Evolutionary conservation across 306 rosid species (phyloP), one percentile per base, ranked within the genome.

Genomic region (Elaeagnus macrophylla): DNA sequence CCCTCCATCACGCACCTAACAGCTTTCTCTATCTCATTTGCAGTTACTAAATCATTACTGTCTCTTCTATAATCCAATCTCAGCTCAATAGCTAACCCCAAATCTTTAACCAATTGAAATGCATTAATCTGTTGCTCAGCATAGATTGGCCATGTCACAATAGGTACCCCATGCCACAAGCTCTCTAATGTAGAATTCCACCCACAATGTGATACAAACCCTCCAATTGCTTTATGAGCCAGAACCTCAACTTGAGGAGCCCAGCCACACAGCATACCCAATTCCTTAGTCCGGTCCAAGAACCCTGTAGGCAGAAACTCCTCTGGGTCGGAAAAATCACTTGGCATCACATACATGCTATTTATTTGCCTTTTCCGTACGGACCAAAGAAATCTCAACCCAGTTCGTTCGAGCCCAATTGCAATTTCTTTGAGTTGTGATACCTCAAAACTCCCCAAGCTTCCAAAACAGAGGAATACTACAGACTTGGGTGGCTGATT

Each of bases 381-480:
- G 12, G 67, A 58, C 79, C 79, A 74, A 17, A 74, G 17, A 60
- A 74, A 74, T 16, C 74, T 40, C 0, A 36, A 39, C 5, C 60
- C 64, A 53, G 75, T 52, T 7, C 48, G 54, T 32, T 78, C 65
- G 2, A 78, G 71, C 38, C 67, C 83, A 36, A 39, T 11, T 1
- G 77, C 80, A 8, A 66, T 70, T 45, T 74, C 76, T 48, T 39
- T 70, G 46, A 78, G 10, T 14, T 70, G 80, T 58, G 59, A 35
- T n/a, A 9, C 60, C 49, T 51, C 57, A 12, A 78, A 62, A 37
- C 56, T 48, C 10, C 77, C 77, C 10, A 0, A 6, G 52, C 72
- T 78, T 8, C 83, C 80, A 10, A 78, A 78, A 62, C 83, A 69
- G 53, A 78, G 68, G 69, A 74, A 52, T 14, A 75, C 60, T 12